Percentiles rank a stretch among this genome's conserved stretches.
Evolutionary conservation across 2,329 filamentous ascomycete species (phyloP).

Genomic region (Myrmaecium sp.): DNA sequence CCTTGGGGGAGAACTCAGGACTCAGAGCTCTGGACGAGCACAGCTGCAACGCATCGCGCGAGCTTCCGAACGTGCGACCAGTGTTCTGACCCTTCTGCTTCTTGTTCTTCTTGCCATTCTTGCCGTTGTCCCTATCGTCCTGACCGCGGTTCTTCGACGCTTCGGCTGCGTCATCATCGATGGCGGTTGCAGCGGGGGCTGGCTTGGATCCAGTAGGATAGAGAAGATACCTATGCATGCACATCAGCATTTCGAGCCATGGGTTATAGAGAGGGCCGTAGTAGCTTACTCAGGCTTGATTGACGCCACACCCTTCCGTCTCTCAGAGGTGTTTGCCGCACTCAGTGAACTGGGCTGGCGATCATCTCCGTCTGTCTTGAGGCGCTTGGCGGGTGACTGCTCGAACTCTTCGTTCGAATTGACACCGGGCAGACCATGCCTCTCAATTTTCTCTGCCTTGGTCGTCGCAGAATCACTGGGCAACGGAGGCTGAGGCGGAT

Average conservation of each 20-base stretch:
- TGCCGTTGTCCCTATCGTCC: constrained; percentile 19
- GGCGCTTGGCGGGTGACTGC: constrained; percentile 12
- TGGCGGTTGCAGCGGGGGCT: constrained; percentile 9
- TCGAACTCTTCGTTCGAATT: constrained; percentile 12
- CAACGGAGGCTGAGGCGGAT: constrained; percentile 17
- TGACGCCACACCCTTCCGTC: constrained; percentile 41
- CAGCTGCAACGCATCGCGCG: constrained; percentile 58
- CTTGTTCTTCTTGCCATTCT: constrained; percentile 38
- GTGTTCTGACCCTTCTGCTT: constrained; percentile 67
- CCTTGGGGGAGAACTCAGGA: constrained; percentile 62
- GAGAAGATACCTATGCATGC: constrained; percentile 16
- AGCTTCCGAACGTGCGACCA: constrained; percentile 62
- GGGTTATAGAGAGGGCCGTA: constrained; percentile 6
- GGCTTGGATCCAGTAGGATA: constrained; percentile 12
- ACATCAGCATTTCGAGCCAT: constrained; percentile 1
- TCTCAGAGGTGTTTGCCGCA: constrained; percentile 8
- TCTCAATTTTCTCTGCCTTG: constrained; percentile 23
- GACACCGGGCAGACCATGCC: constrained; percentile 11
- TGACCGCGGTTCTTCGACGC: constrained; percentile 30
- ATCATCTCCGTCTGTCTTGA: too few relatives aligned
- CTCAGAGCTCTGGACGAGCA: constrained; percentile 57
- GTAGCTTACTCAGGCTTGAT: constrained; percentile 53
- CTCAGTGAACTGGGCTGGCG: constrained; percentile 2
- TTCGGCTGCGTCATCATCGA: constrained; percentile 43
- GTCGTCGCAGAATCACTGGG: constrained; percentile 20